Conservation (phyloP, 2,329 filamentous ascomycete species). For the Emmonsia crescens region DNA sequence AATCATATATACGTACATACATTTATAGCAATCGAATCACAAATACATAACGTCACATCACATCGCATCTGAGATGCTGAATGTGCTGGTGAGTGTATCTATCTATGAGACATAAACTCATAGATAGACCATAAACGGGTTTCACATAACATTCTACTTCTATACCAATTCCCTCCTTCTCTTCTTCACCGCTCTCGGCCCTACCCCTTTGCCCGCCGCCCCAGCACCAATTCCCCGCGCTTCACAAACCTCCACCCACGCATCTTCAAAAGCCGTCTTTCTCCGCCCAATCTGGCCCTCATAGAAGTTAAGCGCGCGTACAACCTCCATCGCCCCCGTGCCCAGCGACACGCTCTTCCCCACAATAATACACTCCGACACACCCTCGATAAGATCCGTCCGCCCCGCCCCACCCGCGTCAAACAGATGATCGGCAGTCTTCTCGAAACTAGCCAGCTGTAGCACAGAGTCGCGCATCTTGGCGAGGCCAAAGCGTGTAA, state of each 20-base stretch:
- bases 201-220: slow-evolving; percentile 8
- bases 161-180: background rate
- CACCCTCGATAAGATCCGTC: slow-evolving; percentile 82
- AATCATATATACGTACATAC: background rate
- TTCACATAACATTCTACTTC: background rate
- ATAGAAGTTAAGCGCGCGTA: slow-evolving; percentile 60
- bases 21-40: background rate
- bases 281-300: slow-evolving; percentile 48
- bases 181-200: background rate
- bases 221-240: slow-evolving; percentile 11
- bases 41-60: background rate
- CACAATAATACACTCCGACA: slow-evolving; percentile 96
- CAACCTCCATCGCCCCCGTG: slow-evolving; percentile 84
- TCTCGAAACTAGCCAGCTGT: slow-evolving; percentile 92
- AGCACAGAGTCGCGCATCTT: slow-evolving; percentile 95
- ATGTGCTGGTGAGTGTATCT: background rate
- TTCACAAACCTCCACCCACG: slow-evolving; percentile 27
- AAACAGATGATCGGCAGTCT: slow-evolving; percentile 95
- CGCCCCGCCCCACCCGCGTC: slow-evolving; percentile 90
- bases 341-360: slow-evolving; percentile 87
- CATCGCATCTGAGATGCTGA: background rate
- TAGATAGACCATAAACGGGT: background rate
- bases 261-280: slow-evolving; percentile 58
- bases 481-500: slow-evolving; percentile 87
- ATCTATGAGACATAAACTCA: background rate